Conservation (phyloP, 1,284 basidiomycete genomes). For the Grifola frondosa region DNA sequence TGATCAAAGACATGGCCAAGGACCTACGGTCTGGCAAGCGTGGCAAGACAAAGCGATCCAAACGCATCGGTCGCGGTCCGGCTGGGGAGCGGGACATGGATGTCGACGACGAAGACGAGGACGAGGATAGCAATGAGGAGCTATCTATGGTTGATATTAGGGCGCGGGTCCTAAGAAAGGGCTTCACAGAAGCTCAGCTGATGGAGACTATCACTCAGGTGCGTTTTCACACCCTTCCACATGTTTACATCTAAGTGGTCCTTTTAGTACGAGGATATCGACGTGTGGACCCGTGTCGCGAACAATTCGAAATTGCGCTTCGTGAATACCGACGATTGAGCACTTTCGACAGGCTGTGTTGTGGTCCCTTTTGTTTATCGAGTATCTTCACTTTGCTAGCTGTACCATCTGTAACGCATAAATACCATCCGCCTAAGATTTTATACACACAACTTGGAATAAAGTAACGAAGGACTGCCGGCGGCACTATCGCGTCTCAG, state of each 20-base stretch:
- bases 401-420: slow-evolving; percentile 29
- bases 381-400: slow-evolving; percentile 19
- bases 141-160: slow-evolving; percentile 83
- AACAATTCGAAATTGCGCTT: slow-evolving; percentile 77
- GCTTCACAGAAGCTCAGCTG: slow-evolving; percentile 88
- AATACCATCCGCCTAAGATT: slow-evolving; percentile 28
- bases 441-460: slow-evolving; percentile 17
- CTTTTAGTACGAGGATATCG: slow-evolving; percentile 78
- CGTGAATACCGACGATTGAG: slow-evolving; percentile 21
- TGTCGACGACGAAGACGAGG: slow-evolving; percentile 45
- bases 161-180: slow-evolving; percentile 78
- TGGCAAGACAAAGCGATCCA: slow-evolving; percentile 39
- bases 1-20: slow-evolving; percentile 85
- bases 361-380: slow-evolving; percentile 20
- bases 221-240: slow-evolving; percentile 28
- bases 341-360: slow-evolving; percentile 7
- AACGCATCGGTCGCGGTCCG: slow-evolving; percentile 63
- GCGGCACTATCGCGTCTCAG: slow-evolving; percentile 36
- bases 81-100: slow-evolving; percentile 62
- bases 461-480: not conserved
- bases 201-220: slow-evolving; percentile 83
- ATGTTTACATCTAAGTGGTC: slow-evolving; percentile 13
- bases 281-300: slow-evolving; percentile 74
- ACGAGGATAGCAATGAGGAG: slow-evolving; percentile 66
- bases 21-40: slow-evolving; percentile 38